phyloP scores from a whole-genome alignment of 2,329 filamentous ascomycete genomes.

The Sarocladiaceae sp. region DNA sequence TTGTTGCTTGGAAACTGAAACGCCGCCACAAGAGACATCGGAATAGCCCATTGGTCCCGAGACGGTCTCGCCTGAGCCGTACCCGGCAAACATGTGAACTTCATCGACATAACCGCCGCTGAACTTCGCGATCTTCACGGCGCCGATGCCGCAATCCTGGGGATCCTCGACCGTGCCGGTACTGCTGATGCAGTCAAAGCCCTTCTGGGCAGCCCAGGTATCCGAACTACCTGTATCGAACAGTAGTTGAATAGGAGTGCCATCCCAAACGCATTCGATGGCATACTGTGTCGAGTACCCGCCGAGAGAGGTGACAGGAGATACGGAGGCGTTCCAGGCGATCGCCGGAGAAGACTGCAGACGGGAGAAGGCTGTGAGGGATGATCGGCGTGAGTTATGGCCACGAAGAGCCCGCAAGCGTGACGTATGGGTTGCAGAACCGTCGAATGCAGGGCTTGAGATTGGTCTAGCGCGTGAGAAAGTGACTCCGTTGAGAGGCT shows the following conservation, averaged over 20 bases:
- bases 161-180: constrained; percentile 25
- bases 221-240: constrained; percentile 50
- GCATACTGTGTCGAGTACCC: constrained; percentile 38
- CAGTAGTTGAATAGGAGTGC: constrained; percentile 33
- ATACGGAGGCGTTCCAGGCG: constrained; percentile 7
- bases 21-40: constrained; percentile 41
- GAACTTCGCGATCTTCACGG: constrained; percentile 33
- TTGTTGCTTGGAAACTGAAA: constrained; percentile 40
- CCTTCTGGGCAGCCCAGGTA: constrained; percentile 40
- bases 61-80: constrained; percentile 45
- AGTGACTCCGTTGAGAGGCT: constrained; percentile 29
- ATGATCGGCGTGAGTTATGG: constrained; percentile 19
- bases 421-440: constrained; percentile 25
- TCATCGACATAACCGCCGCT: constrained; percentile 31
- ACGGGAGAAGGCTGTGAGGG: constrained; percentile 24
- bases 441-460: constrained; percentile 22
- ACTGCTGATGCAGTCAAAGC: constrained; percentile 38
- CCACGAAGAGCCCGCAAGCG: constrained; percentile 27
- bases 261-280: constrained; percentile 36
- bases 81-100: constrained; percentile 42
- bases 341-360: not conserved
- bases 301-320: constrained; percentile 18
- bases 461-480: constrained; percentile 30
- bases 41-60: constrained; percentile 42
- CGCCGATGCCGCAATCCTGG: constrained; percentile 36